These are phyloP conservation scores for Fusarium falciforme DNA, from an alignment of 2,329 filamentous ascomycete genomes.

Conservation along the genomic window DNA sequence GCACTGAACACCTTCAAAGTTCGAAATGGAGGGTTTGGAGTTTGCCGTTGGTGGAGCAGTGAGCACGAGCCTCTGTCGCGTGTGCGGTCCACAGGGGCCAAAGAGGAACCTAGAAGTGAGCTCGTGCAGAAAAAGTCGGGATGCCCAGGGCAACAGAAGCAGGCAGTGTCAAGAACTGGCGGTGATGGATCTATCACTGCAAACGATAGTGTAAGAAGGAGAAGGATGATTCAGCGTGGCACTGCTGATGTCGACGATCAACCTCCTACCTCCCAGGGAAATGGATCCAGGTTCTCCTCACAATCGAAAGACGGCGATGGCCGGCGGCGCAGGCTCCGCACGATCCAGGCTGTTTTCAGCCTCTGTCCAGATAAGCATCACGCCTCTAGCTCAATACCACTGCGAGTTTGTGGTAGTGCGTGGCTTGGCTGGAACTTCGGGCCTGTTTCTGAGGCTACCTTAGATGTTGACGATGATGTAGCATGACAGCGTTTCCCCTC, in stretches of 20 bases:
- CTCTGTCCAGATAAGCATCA: conserved; percentile 42
- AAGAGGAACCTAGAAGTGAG: conserved; percentile 30
- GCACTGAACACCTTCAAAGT: conserved; percentile 17
- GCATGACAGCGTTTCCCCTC: background rate
- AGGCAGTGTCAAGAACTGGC: background rate
- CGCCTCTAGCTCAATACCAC: conserved; percentile 34
- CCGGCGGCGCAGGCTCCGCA: conserved; percentile 35
- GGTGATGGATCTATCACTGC: background rate
- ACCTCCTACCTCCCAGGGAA: conserved; percentile 19
- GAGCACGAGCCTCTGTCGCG: conserved; percentile 39
- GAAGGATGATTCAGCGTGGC: conserved; percentile 6
- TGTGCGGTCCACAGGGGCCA: conserved; percentile 39
- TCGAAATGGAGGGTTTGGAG: conserved; percentile 36
- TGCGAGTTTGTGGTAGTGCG: conserved; percentile 17
- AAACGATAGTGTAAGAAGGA: conserved; percentile 11
- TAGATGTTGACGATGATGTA: background rate
- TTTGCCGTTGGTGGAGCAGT: conserved; percentile 35
- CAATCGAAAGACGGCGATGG: conserved; percentile 33
- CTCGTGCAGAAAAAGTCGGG: conserved; percentile 19
- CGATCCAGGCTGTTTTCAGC: conserved; percentile 34
- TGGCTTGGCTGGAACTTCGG: conserved; percentile 36
- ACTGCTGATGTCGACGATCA: conserved; percentile 33
- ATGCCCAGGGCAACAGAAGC: background rate
- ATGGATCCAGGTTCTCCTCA: conserved; percentile 30
- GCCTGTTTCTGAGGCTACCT: conserved; percentile 8